Evolutionary conservation across 1,284 basidiomycete species (phyloP), one percentile per base, ranked within the genome.

Genomic region (Microbotryomycetes sp.): DNA sequence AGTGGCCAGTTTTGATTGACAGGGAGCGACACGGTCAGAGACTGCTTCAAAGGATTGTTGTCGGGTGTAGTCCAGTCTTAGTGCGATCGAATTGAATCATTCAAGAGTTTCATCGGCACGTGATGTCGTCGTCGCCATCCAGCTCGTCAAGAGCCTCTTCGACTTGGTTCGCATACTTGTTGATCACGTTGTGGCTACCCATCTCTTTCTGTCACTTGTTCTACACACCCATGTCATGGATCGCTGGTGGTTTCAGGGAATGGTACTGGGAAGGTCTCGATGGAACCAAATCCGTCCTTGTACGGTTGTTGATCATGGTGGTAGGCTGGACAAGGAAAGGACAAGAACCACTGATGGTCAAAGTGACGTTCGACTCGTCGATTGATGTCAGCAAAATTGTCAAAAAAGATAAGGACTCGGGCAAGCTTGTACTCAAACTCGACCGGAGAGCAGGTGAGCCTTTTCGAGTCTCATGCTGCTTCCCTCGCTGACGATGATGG

Each of bases 221-320:
- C 36, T 42, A 42, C 19, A 19, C 36, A 19, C 36, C 36, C 9
- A 42, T 42, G 36, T 42, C 36, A 19, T 42, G n/a, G 25, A n/a
- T 7, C 7, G 50, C 50, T n/a, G 50, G 50, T 29, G 50, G 50
- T 19, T 30, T 52, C 4, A 19, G 30, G 3, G 48, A 74, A 26
- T 72, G 83, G 49, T 91, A 88, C 72, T 80, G 85, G 49, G 77
- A 81, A 56, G 85, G 84, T 1, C 83, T 92, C 52, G 81, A 84
- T 25, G 86, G 86, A 74, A 88, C 87, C 55, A 92, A 93, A 76
- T 88, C 87, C 32, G 81, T 85, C 16, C 92, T 92, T 75, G 88
- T 84, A 9, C 79, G 80, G 65, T 78, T 92, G 28, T 75, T 87
- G 59, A 81, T 91, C 89, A 84, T 81, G 48, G 25, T 31, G 47